Base-by-base conservation (phyloP, 306 rosid species). In the Herpetospermum pedunculosum region DNA sequence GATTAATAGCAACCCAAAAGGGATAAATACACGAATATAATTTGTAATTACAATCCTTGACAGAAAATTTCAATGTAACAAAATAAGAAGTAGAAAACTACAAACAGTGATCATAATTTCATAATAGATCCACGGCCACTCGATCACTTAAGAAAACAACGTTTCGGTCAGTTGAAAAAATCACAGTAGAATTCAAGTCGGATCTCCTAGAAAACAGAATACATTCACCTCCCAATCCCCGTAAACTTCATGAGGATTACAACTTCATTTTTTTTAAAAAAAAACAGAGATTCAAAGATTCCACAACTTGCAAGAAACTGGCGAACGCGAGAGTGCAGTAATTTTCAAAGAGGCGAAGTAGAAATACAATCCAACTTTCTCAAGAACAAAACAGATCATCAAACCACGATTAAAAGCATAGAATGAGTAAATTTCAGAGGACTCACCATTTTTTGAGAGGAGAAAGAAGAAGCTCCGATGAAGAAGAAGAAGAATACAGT, bases 381-480 rank as follows among this genome's bases (percentile, higher is more conserved):
- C 23, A 44, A 41, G 3, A 67, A 41, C 19, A 0, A 41, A 21
- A 41, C 72, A 16, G 37, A 67, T 67, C 34, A 25, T 67, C 50
- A 25, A 13, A 67, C 29, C 47, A 9, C 1, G 52, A 23, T 23
- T 1, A 15, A 67, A 6, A 67, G 30, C 47, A 41, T 13, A 41
- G 32, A 29, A 8, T 35, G 11, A 25, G 34, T 4, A 35, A 37
- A 13, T 2, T 64, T 19, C 49, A 25, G 53, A 67, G 29, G 4
- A 67, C 52, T 67, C 53, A 43, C 73, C 73, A 67, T 67, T 67
- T 67, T 67, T 41, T 19, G 48, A 38, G 48, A 35, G 18, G 8
- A 38, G 10, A 38, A 5, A 37, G 7, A 38, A 37, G n/a, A 64
- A 41, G 37, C 6, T 41, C 53, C 53, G 37, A 43, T 6, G 72